Evolutionary conservation across 129 eudicot species (phyloP).

Genomic region (Escallonia herrerae): DNA sequence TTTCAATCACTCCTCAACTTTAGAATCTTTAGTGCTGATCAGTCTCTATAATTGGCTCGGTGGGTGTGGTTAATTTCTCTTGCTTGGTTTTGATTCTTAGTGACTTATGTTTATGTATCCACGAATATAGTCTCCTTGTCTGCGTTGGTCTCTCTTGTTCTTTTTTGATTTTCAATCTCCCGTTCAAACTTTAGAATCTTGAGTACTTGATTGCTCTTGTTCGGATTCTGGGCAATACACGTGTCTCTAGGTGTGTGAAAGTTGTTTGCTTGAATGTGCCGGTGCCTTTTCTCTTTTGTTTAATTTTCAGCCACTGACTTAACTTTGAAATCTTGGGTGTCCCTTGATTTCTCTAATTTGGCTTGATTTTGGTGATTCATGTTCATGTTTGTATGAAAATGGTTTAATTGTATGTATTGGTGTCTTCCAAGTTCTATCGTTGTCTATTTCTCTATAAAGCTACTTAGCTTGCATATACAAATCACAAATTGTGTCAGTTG

Average conservation of each 20-base stretch:
- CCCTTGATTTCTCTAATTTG: not conserved
- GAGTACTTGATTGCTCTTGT: too few species aligned
- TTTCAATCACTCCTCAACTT: not conserved
- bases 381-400: not conserved
- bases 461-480: not conserved
- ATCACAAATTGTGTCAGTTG: not conserved
- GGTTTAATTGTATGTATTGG: slow-evolving; percentile 20
- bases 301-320: not conserved
- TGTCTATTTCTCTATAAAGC: slow-evolving; percentile 12
- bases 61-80: slow-evolving; percentile 9
- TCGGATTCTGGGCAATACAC: too few species aligned
- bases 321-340: not conserved
- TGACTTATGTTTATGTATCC: not conserved
- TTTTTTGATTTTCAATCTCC: too few species aligned
- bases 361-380: slow-evolving; percentile 2
- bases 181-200: too few species aligned
- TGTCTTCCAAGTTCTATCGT: slow-evolving; percentile 9
- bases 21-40: slow-evolving; percentile 10
- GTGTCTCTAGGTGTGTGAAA: not conserved
- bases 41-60: slow-evolving; percentile 6
- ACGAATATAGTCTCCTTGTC: not conserved
- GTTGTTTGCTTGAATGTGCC: not conserved
- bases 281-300: not conserved
- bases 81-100: not conserved
- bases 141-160: not conserved